Evolutionary conservation across 257 asterid genomes (phyloP), one percentile per base, ranked within the genome.

Genomic region (Capsicum pubescens): DNA sequence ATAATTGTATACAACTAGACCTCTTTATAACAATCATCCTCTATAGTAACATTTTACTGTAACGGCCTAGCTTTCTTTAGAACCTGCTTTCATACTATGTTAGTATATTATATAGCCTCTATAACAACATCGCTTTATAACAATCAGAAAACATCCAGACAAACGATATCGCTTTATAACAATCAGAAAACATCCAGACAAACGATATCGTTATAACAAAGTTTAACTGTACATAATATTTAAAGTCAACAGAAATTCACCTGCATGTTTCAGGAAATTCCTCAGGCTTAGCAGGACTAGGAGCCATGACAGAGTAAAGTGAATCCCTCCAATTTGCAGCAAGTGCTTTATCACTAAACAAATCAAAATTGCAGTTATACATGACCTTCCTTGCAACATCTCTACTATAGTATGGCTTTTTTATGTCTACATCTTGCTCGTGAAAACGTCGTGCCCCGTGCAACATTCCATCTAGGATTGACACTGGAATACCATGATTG

Each of bases 191-290:
- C 32, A 26, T 26, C 32, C 32, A 26, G 32, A 26, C 32, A 26
- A 26, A 26, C 32, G 32, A 26, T 26, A 26, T 26, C 32, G 32
- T 26, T 26, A 26, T 26, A 26, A 26, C 32, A 26, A 26, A 26
- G 32, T 26, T 26, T 26, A 26, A 26, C 32, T 26, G 32, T 26
- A 26, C 32, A 26, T 26, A 26, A 1, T 26, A 26, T 26, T 26
- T 26, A 26, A 26, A 26, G 32, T 26, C 32, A 26, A 26, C 32
- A 50, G 13, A 0, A 54, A 56, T 56, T 56, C 79, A 91, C 95
- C 94, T 86, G 89, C 94, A 92, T 9, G 86, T 39, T 10, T 55
- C 82, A 0, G 96, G 96, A 84, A 93, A 71, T 10, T 93, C 94
- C 15, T 91, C 82, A 3, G 88, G 89, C 21, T 13, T 9, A 0